Base-by-base conservation (phyloP, 768 basidiomycete genomes). In the Calocybe cyanea region DNA sequence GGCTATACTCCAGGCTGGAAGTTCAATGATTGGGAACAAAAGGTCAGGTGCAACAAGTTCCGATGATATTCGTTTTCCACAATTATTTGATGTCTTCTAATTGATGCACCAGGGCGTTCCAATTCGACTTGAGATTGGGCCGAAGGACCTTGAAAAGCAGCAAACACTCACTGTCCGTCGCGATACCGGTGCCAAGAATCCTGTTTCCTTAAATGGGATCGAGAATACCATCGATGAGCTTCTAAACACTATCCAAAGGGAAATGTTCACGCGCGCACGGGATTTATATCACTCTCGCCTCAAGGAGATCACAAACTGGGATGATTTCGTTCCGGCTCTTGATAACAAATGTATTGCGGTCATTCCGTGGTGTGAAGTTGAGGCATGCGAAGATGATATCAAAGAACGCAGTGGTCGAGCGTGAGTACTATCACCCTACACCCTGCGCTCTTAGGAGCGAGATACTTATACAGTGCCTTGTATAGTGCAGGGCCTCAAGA, bases 11-110 rank as follows among this genome's bases (percentile, higher is more conserved):
- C 96, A 7, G 96, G 96, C 23, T 98, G 87, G 73, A 99, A 99
- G 71, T 99, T 96, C 74, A 96, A 97, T 62, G 92, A 98, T 59
- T 97, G 95, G 93, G 96, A 99, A 72, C 87, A 97, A 68, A 91
- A 95, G 81, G 92, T 88, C 50, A 6, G 34, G 7, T 38, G 67
- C 25, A 28, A 28, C 25, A 28, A 28, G 5, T 28, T 49, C 45
- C 10, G 34, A 40, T 42, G 18, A 32, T 19, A 15, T 14, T 20
- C 28, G 51, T 32, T 17, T 36, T 30, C 2, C 31, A 34, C 23
- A 35, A 36, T 42, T 23, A 0, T 7, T 42, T 46, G 33, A 39
- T 28, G 38, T 39, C 14, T 8, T 8, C 31, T 32, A n/a, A n/a
- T n/a, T 41, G 19, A 38, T 43, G 7, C 43, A 24, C 3, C 54